A percentile compares a stretch with the other conserved stretches of the same genome.
These are phyloP conservation scores for Tulasnella sp. DNA, from an alignment of 768 basidiomycete species.

Conservation along the genomic window DNA sequence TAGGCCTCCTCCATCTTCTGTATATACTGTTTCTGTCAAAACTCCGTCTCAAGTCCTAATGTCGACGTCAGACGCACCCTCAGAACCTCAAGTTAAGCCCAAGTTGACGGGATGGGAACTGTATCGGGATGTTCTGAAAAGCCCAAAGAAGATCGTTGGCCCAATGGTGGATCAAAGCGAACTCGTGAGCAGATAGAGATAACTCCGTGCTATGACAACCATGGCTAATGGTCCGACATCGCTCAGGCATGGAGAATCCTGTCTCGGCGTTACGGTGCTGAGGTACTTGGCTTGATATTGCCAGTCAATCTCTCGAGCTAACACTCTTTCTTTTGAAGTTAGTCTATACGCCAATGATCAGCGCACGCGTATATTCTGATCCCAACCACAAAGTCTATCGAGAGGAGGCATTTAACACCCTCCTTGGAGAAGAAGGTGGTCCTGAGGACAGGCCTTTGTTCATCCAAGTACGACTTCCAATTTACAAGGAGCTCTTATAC, in stretches of 20 bases:
- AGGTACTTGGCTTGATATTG: conserved; percentile 36
- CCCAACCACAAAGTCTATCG: conserved; percentile 38
- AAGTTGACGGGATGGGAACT: conserved; percentile 75
- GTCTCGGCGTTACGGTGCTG: conserved; percentile 69
- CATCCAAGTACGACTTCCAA: conserved; percentile 40
- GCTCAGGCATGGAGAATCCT: conserved; percentile 79
- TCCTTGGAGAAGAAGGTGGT: conserved; percentile 72
- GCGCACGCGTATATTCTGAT: conserved; percentile 71
- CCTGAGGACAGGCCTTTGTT: conserved; percentile 70
- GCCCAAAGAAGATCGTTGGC: conserved; percentile 82
- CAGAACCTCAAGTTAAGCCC: neutral
- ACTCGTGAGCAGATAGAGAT: conserved; percentile 45
- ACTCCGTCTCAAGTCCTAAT: neutral
- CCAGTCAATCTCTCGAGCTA: conserved; percentile 20
- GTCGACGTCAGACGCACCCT: neutral
- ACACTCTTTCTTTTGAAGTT: conserved; percentile 36
- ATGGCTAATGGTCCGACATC: neutral
- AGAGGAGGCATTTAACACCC: conserved; percentile 54
- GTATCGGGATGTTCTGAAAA: conserved; percentile 64
- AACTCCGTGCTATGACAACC: too few species aligned
- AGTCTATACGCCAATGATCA: conserved; percentile 97
- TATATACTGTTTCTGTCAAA: neutral
- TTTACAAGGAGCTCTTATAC: neutral
- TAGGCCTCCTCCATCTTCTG: neutral
- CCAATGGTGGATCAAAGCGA: conserved; percentile 99